Conservation (phyloP, 441 rosid species). For the Viola pubescens region DNA sequence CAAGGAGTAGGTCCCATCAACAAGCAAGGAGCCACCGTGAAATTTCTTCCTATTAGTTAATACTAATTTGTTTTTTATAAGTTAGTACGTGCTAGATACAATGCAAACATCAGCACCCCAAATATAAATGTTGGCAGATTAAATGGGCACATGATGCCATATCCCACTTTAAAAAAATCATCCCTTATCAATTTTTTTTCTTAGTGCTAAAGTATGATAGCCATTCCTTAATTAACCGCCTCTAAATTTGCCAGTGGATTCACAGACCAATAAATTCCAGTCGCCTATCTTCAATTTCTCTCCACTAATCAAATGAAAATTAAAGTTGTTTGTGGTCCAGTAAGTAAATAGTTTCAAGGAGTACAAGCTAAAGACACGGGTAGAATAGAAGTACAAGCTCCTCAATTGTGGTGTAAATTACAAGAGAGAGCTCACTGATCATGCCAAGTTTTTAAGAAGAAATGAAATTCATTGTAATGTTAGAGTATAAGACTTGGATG, state of each 20-base stretch:
- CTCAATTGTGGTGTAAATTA: no score
- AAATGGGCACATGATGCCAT: constrained; percentile 31
- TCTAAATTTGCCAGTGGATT: constrained; percentile 12
- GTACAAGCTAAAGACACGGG: no score
- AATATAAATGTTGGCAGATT: constrained; percentile 18
- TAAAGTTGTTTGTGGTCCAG: constrained; percentile 3
- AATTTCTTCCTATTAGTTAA: not conserved
- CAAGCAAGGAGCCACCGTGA: constrained; percentile 24
- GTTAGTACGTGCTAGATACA: constrained; percentile 19
- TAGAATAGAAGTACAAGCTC: no score
- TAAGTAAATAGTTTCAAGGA: not conserved
- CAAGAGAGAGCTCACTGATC: no score
- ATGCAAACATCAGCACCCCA: constrained; percentile 32
- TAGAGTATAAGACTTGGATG: no score
- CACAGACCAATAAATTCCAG: constrained; percentile 9
- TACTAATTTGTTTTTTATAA: constrained; percentile 5
- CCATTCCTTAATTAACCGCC: constrained; percentile 5
- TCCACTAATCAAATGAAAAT: constrained; percentile 5
- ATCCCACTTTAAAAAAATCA: constrained; percentile 33
- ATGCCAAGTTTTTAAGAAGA: no score
- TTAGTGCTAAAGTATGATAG: constrained; percentile 20
- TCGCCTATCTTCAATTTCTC: not conserved
- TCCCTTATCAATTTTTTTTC: constrained; percentile 22
- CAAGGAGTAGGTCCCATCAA: constrained; percentile 10
- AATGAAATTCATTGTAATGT: no score